phyloP scores from a whole-genome alignment of 176 grass and related monocot species.

The Musa acuminata region DNA sequence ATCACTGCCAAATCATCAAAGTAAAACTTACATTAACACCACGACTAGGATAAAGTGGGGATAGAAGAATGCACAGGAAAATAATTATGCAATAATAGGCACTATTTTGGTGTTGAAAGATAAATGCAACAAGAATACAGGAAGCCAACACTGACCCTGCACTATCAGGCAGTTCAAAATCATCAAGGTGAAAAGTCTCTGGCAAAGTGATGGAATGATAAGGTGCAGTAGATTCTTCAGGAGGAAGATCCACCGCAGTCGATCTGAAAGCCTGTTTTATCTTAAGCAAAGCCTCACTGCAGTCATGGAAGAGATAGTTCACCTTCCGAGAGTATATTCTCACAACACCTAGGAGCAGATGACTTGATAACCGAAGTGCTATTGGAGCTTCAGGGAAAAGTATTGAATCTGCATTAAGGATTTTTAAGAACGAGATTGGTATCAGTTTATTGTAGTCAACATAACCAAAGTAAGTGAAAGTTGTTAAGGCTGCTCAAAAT shows the following conservation, averaged over 20 bases:
- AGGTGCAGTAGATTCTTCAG: constrained; percentile 98
- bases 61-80: background rate
- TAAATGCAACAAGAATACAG: background rate
- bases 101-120: background rate
- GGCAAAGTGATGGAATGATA: constrained; percentile 99
- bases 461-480: background rate
- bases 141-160: constrained; percentile 48
- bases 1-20: constrained; percentile 40
- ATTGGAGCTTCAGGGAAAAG: constrained; percentile 97
- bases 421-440: background rate
- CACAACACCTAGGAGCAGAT: constrained; percentile 95
- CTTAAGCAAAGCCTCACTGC: constrained; percentile 94
- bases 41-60: background rate
- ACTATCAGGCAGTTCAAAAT: constrained; percentile 92
- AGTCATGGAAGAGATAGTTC: constrained; percentile 99
- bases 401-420: constrained; percentile 79
- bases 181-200: constrained; percentile 99
- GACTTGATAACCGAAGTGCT: constrained; percentile 94
- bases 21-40: constrained; percentile 22
- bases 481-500: constrained; percentile 16
- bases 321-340: constrained; percentile 99
- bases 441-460: background rate
- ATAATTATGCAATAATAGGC: background rate
- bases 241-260: constrained; percentile 86
- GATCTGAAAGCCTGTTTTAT: constrained; percentile 99